Percentiles rank a stretch among this genome's conserved stretches.
Evolutionary conservation across 768 basidiomycete genomes (phyloP).

Genomic region (Boletus rufocinnamomeus): DNA sequence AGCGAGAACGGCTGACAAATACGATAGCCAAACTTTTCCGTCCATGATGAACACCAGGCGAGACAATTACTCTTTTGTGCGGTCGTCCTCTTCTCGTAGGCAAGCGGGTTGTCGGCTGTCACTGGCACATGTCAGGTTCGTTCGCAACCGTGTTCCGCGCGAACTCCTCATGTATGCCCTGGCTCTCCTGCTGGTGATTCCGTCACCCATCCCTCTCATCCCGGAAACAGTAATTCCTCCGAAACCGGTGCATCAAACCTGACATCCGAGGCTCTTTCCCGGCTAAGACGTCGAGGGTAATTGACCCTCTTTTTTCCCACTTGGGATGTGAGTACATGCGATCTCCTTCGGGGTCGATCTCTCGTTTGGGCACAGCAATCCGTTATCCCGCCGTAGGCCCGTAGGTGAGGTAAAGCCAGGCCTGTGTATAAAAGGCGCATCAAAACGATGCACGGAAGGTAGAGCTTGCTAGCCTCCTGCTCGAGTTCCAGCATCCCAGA

Average conservation of each 20-base stretch:
- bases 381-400: conserved; percentile 26
- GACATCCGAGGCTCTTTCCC: conserved; percentile 19
- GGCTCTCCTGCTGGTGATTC: conserved; percentile 19
- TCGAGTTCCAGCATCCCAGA: background rate
- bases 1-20: conserved; percentile 6
- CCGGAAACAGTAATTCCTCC: conserved; percentile 23
- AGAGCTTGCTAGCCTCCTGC: conserved; percentile 8
- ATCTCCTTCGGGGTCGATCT: conserved; percentile 36
- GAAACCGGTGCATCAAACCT: conserved; percentile 8
- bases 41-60: conserved; percentile 9
- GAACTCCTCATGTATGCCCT: conserved; percentile 24
- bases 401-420: conserved; percentile 33
- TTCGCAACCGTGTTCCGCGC: conserved; percentile 19
- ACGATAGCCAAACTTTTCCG: background rate
- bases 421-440: conserved; percentile 29
- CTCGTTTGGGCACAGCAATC: conserved; percentile 24
- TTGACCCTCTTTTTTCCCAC: conserved; percentile 26
- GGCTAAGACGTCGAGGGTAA: conserved; percentile 22
- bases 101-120: conserved; percentile 12
- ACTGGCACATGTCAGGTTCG: too few relatives aligned
- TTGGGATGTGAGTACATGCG: conserved; percentile 19
- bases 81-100: conserved; percentile 2
- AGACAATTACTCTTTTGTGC: conserved; percentile 11
- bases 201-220: conserved; percentile 17
- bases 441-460: conserved; percentile 5